Base-by-base conservation (phyloP, 2,329 filamentous ascomycete species). In the Chaetomium strumarium region DNA sequence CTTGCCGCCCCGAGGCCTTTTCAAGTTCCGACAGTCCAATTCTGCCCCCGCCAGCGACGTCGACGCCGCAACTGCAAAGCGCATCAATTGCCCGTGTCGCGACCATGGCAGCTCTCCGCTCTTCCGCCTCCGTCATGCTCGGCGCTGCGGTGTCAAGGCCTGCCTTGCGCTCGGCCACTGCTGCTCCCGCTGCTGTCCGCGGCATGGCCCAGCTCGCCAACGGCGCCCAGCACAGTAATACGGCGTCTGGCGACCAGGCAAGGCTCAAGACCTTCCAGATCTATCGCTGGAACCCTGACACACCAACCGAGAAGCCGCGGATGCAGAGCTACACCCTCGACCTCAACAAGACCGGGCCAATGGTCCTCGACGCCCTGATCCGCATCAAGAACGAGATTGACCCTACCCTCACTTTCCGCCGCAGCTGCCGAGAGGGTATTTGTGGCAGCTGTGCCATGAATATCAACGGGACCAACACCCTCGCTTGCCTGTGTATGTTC, bases 401-500 rank as follows among this genome's bases (percentile, higher is more conserved):
- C 72, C 90, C 93, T 47, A 97, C 93, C 42, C 75, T 99, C 66
- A 97, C 93, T 50, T 99, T 99, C 80, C 83, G 93, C 69, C 77
- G 93, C 72, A 95, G 88, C 72, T 99, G 93, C 77, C 81, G 93
- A 75, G 93, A 99, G 81, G 93, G 93, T 64, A 99, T 99, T 67
- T 99, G 93, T 70, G 93, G 93, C 62, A 95, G 89, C 73, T 99
- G 93, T 71, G 93, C 93, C 62, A 99, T 99, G 93, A 99, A 99
- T 80, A 97, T 99, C 71, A 95, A 97, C 72, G 93, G 93, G 71
- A 88, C 95, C 67, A 99, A 99, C 78, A 99, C 93, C 53, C 76
- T 99, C 66, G 93, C 93, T 63, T 99, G 93, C 75, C 77, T 99
- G 69, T 99, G 93, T 96, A 88, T 37, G 54, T 58, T 19, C 29